A percentile compares a stretch with the other conserved stretches of the same genome.
Conservation (phyloP, 345 rosid genomes). For the Pugionium cornutum region DNA sequence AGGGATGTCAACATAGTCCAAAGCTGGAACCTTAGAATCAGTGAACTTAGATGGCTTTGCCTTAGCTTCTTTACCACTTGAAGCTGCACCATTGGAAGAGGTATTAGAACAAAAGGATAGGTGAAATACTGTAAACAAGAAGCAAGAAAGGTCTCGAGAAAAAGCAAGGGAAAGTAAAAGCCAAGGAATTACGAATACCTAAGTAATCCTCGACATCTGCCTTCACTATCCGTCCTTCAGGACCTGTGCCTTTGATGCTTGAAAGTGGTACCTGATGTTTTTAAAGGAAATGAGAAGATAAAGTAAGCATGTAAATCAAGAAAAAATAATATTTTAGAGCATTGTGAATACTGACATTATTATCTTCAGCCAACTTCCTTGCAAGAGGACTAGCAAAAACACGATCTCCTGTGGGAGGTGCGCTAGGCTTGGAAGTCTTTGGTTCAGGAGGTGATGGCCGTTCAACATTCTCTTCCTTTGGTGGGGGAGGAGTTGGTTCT, state of each 20-base stretch:
- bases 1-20: constrained; percentile 90
- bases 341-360: constrained; percentile 52
- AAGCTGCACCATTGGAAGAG: constrained; percentile 56
- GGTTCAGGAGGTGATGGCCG: constrained; percentile 63
- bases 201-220: constrained; percentile 93
- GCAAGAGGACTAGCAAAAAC: constrained; percentile 92
- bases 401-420: constrained; percentile 65
- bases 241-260: constrained; percentile 91
- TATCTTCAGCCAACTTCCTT: constrained; percentile 86
- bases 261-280: constrained; percentile 66
- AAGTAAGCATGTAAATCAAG: background rate
- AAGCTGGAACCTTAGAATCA: constrained; percentile 48
- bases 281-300: constrained; percentile 14
- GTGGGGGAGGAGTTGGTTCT: constrained; percentile 56
- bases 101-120: constrained; percentile 23
- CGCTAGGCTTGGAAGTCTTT: constrained; percentile 53
- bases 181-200: constrained; percentile 48
- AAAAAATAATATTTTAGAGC: background rate
- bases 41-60: constrained; percentile 53
- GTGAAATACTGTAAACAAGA: constrained; percentile 12
- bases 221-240: constrained; percentile 84
- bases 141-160: constrained; percentile 1
- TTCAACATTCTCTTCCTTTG: constrained; percentile 59
- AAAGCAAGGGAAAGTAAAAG: constrained; percentile 13
- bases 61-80: constrained; percentile 66